These are phyloP conservation scores for Solanum dulcamara DNA, from an alignment of 257 asterid genomes.

Conservation along the genomic window DNA sequence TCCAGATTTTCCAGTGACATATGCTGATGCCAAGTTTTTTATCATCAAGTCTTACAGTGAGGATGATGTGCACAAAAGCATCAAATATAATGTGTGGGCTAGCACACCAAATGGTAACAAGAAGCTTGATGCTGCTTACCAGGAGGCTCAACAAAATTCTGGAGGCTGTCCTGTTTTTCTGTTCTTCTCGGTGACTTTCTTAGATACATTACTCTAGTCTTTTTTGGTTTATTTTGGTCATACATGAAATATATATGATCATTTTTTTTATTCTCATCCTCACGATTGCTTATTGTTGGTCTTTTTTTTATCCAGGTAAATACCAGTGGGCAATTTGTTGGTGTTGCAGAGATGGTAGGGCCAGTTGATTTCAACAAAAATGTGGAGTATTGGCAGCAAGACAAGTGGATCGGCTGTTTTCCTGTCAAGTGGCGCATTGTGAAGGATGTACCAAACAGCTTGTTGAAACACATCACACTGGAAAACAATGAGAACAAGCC, in stretches of 20 bases:
- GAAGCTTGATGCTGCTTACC: constrained; percentile 53
- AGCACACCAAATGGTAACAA: constrained; percentile 81
- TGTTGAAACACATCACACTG: constrained; percentile 59
- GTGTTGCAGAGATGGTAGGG: constrained; percentile 73
- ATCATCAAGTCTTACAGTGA: constrained; percentile 65
- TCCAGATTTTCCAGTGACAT: constrained; percentile 35
- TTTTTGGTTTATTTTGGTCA: neutral
- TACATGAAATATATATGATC: neutral
- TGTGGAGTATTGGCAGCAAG: constrained; percentile 80
- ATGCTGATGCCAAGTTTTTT: constrained; percentile 48
- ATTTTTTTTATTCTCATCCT: neutral
- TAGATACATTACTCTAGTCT: neutral
- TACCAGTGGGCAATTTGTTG: constrained; percentile 75
- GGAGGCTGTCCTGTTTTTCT: constrained; percentile 57
- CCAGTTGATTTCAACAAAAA: constrained; percentile 66
- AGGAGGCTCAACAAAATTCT: constrained; percentile 36
- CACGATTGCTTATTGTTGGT: neutral
- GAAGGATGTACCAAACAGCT: constrained; percentile 72
- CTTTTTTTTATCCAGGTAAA: constrained; percentile 36
- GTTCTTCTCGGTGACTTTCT: constrained; percentile 45
- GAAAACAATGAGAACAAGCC: constrained; percentile 73
- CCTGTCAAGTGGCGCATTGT: constrained; percentile 82
- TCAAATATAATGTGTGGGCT: constrained; percentile 68
- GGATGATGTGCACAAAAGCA: constrained; percentile 59
- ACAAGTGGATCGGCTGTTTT: constrained; percentile 80